A percentile compares a stretch with the other conserved stretches of the same genome.
phyloP scores from a whole-genome alignment of 2,329 filamentous ascomycete genomes.

The Nothomitra cinnamomea region DNA sequence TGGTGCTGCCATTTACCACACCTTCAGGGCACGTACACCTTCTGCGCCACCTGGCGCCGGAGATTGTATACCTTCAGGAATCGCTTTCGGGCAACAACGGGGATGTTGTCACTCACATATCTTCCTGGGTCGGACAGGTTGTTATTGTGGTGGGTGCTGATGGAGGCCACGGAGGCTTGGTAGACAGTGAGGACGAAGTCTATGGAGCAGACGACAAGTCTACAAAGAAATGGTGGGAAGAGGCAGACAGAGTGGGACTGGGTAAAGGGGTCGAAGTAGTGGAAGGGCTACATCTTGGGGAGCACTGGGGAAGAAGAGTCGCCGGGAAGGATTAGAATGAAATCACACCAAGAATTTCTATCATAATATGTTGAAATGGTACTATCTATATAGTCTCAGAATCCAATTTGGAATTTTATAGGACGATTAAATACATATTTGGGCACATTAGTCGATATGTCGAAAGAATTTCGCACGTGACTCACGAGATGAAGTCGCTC shows the following conservation, averaged over 20 bases:
- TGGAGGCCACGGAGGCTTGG: constrained; percentile 56
- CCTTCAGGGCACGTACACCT: constrained; percentile 72
- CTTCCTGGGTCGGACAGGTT: constrained; percentile 44
- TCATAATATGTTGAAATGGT: too few species aligned
- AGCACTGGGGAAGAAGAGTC: constrained; percentile 74
- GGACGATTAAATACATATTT: too few species aligned
- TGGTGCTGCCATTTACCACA: constrained; percentile 79
- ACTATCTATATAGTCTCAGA: too few species aligned
- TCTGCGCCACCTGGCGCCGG: constrained; percentile 67
- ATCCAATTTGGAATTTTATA: too few species aligned
- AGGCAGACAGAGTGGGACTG: constrained; percentile 63
- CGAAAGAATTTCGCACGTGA: not conserved
- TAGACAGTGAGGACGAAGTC: constrained; percentile 54
- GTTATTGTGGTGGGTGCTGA: constrained; percentile 52
- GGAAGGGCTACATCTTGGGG: constrained; percentile 61
- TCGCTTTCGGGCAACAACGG: constrained; percentile 64
- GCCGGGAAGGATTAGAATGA: constrained; percentile 38
- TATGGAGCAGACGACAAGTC: constrained; percentile 17
- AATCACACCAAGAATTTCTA: not conserved
- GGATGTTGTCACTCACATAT: constrained; percentile 49
- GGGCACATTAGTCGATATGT: too few species aligned
- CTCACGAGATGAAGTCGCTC: not conserved
- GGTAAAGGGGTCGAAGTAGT: constrained; percentile 81
- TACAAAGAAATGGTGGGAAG: constrained; percentile 54
- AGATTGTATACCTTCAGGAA: constrained; percentile 77